A percentile compares a stretch with the other conserved stretches of the same genome.
Conservation (phyloP, 768 basidiomycete species). For the Kondoa malvinella region DNA sequence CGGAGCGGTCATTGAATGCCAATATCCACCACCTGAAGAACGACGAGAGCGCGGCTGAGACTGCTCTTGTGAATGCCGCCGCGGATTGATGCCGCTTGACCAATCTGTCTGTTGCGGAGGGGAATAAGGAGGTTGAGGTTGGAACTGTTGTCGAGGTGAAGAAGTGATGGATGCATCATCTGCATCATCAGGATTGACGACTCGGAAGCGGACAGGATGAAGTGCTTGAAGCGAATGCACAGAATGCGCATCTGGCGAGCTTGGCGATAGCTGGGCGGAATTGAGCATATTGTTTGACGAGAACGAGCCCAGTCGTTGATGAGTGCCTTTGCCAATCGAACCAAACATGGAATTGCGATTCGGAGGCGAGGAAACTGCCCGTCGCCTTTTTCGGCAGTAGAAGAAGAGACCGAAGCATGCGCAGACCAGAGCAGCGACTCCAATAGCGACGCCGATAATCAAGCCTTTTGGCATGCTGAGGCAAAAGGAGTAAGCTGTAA, state of each 20-base stretch:
- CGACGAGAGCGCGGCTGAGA: neutral
- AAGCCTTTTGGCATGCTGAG: neutral
- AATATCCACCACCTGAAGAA: neutral
- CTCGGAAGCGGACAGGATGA: neutral
- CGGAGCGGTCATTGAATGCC: neutral
- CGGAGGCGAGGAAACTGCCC: neutral
- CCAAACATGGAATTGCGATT: neutral
- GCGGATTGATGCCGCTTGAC: neutral
- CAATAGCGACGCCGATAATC: neutral
- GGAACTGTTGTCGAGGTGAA: neutral
- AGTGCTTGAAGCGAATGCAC: constrained; percentile 2
- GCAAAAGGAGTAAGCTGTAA: neutral
- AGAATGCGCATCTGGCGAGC: neutral
- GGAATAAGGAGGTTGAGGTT: neutral
- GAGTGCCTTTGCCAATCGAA: neutral
- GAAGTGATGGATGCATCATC: neutral
- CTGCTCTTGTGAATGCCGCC: neutral
- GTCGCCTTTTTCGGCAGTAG: neutral
- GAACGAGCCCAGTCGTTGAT: neutral
- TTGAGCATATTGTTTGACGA: neutral
- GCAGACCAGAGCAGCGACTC: neutral
- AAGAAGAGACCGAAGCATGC: neutral
- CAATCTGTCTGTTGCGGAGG: neutral
- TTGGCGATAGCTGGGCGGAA: neutral
- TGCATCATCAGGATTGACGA: constrained; percentile 6